Conservation (phyloP, 768 basidiomycete species). For the Podaxis rugospora region DNA sequence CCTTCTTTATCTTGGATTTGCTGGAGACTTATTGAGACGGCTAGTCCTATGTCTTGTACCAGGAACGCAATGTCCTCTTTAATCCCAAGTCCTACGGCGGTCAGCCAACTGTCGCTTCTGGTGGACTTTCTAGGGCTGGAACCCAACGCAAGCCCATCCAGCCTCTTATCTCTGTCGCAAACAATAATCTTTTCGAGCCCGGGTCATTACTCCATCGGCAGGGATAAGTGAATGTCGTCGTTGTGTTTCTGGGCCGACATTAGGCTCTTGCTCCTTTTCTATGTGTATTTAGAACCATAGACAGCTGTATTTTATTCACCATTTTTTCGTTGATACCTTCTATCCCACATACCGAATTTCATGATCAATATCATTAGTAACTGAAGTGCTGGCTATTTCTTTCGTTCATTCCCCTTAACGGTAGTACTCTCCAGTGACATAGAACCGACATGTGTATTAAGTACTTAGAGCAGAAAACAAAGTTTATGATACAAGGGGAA, state of each 20-base stretch:
- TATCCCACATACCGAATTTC: neutral
- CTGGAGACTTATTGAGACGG: slow-evolving; percentile 10
- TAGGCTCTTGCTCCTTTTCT: neutral
- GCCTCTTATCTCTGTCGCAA: slow-evolving; percentile 37
- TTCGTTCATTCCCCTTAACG: neutral
- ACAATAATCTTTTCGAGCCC: slow-evolving; percentile 58
- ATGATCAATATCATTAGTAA: neutral
- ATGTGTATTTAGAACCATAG: neutral
- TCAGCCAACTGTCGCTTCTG: slow-evolving; percentile 16
- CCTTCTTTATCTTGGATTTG: slow-evolving; percentile 1
- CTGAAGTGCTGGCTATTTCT: neutral
- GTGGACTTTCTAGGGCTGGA: slow-evolving; percentile 31
- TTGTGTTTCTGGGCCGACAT: slow-evolving; percentile 11
- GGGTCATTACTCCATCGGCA: slow-evolving; percentile 68
- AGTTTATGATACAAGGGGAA: neutral
- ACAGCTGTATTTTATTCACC: slow-evolving; percentile 7
- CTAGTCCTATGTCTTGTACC: slow-evolving; percentile 80
- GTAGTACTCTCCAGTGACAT: neutral
- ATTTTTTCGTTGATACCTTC: neutral
- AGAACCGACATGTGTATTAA: neutral
- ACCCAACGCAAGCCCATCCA: slow-evolving; percentile 28
- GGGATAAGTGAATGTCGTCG: slow-evolving; percentile 15
- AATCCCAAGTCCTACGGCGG: slow-evolving; percentile 31
- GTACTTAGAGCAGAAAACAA: neutral
- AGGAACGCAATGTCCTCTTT: slow-evolving; percentile 71